Percentiles rank a stretch among this genome's conserved stretches.
Conservation (phyloP, 495 filamentous ascomycete genomes). For the Bombardia bombarda region DNA sequence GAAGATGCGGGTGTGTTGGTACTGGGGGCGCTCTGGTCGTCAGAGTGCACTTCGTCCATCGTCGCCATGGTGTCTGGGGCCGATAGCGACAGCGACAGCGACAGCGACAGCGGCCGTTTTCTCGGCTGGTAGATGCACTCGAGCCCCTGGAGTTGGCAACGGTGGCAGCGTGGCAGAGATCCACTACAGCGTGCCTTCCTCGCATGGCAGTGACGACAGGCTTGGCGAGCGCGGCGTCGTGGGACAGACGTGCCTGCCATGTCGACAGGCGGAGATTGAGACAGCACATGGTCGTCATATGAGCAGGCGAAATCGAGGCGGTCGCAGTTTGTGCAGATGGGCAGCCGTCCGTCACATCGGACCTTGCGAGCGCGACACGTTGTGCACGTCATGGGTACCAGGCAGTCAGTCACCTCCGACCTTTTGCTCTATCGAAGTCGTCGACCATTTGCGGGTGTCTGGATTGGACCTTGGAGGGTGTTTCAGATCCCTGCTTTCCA, state of each 20-base stretch:
- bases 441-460: too few relatives aligned
- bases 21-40: too few relatives aligned
- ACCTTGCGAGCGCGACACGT: constrained; percentile 44
- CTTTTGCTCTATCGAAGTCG: too few relatives aligned
- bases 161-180: constrained; percentile 37
- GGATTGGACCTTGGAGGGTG: too few relatives aligned
- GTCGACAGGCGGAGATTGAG: not conserved
- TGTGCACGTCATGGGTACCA: constrained; percentile 39
- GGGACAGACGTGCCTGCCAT: constrained; percentile 28
- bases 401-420: too few relatives aligned
- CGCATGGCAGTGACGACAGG: constrained; percentile 40
- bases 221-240: constrained; percentile 39
- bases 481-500: too few relatives aligned
- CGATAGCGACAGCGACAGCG: not conserved
- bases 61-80: not conserved
- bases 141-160: constrained; percentile 38
- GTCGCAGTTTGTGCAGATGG: constrained; percentile 40
- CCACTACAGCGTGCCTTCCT: constrained; percentile 43
- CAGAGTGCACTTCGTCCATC: too few relatives aligned
- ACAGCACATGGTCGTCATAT: constrained; percentile 29
- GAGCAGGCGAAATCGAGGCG: constrained; percentile 41
- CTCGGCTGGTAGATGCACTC: constrained; percentile 41
- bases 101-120: constrained; percentile 28
- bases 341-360: constrained; percentile 39
- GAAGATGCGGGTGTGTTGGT: constrained; percentile 12